Evolutionary conservation across 768 basidiomycete species (phyloP).

Genomic region (Psilocybe cyanescens): DNA sequence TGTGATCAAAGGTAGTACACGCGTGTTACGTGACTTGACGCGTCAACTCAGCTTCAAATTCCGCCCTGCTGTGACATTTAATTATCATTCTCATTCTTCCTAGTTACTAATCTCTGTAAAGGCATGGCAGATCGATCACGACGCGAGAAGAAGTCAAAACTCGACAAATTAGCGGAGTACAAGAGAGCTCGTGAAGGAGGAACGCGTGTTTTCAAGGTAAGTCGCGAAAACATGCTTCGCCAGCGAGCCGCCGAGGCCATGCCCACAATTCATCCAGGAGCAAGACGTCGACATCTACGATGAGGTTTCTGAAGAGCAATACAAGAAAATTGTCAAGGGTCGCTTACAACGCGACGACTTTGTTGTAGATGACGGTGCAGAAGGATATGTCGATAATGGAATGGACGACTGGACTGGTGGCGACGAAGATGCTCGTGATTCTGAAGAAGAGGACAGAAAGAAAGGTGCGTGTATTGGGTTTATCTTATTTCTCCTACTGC

Average conservation of each 20-base stretch:
- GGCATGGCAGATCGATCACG: conserved; percentile 44
- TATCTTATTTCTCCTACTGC: not conserved
- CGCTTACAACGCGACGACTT: conserved; percentile 91
- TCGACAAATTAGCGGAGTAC: conserved; percentile 60
- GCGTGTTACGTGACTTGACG: conserved; percentile 16
- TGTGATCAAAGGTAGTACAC: too few relatives aligned
- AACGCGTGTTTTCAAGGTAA: conserved; percentile 59
- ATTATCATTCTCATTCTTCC: conserved; percentile 2
- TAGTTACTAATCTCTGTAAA: not conserved
- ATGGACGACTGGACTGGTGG: conserved; percentile 90
- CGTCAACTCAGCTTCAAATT: conserved; percentile 22
- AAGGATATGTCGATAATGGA: conserved; percentile 94
- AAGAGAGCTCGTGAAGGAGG: conserved; percentile 66
- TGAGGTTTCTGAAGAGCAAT: conserved; percentile 89
- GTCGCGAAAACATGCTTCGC: conserved; percentile 11
- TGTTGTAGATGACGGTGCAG: conserved; percentile 90
- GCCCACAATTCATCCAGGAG: conserved; percentile 32
- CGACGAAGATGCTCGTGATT: conserved; percentile 49
- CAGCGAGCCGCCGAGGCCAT: not conserved
- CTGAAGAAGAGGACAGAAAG: conserved; percentile 53
- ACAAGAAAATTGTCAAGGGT: conserved; percentile 80
- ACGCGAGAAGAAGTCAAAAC: conserved; percentile 41
- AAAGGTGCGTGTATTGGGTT: conserved; percentile 35
- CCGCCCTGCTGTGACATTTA: conserved; percentile 8
- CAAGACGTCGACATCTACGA: conserved; percentile 82